A percentile compares a stretch with the other conserved stretches of the same genome.
Evolutionary conservation across 352 stramenopile genomes (phyloP).

Genomic region (Pythium sp.): DNA sequence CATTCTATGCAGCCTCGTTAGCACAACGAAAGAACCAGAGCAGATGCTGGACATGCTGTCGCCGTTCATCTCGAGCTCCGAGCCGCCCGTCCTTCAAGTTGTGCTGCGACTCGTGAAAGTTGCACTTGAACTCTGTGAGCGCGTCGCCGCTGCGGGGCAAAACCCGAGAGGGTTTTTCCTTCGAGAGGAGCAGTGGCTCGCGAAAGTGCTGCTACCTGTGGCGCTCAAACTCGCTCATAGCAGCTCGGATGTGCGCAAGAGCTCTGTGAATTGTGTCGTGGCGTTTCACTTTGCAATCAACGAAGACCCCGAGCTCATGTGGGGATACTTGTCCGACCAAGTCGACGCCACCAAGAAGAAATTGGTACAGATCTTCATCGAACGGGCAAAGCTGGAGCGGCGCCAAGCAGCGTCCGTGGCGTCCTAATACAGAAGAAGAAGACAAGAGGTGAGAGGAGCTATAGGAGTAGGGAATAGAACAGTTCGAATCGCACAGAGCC

Average conservation of each 20-base stretch:
- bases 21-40: slow-evolving; percentile 25
- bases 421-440: slow-evolving; percentile 9
- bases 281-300: slow-evolving; percentile 57
- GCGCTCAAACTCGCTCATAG: slow-evolving; percentile 38
- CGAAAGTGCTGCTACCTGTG: slow-evolving; percentile 32
- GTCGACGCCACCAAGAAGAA: slow-evolving; percentile 50
- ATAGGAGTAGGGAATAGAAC: background rate
- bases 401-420: background rate
- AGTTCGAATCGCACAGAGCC: background rate
- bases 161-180: slow-evolving; percentile 23
- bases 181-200: slow-evolving; percentile 28
- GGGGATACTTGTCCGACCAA: slow-evolving; percentile 44
- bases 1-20: slow-evolving; percentile 42
- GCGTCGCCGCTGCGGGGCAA: slow-evolving; percentile 2
- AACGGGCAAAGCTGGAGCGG: slow-evolving; percentile 51
- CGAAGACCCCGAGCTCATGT: slow-evolving; percentile 36
- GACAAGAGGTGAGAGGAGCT: background rate
- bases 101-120: slow-evolving; percentile 47
- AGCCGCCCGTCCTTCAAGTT: slow-evolving; percentile 49
- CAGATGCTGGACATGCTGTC: slow-evolving; percentile 40
- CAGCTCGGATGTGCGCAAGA: slow-evolving; percentile 69
- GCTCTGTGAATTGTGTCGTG: slow-evolving; percentile 62
- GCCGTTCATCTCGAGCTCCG: slow-evolving; percentile 29
- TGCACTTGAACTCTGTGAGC: slow-evolving; percentile 37
- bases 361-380: slow-evolving; percentile 76